Conservation (phyloP, 2,329 filamentous ascomycete genomes). For the Arthrobotrys sinensis region DNA sequence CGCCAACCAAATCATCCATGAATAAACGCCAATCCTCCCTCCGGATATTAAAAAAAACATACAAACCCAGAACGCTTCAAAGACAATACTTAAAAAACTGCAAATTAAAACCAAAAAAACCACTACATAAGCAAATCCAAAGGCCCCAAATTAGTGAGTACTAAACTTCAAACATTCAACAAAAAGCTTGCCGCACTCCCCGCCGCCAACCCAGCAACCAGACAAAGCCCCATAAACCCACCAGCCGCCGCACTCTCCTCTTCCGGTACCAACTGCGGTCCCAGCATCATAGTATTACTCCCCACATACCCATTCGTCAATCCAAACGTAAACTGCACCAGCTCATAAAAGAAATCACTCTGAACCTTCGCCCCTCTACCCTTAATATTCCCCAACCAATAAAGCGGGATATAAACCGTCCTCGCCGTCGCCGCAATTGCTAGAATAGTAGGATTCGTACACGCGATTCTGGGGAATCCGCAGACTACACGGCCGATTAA, state of each 20-base stretch:
- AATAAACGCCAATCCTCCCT: constrained; percentile 32
- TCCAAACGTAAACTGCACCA: constrained; percentile 86
- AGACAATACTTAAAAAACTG: background rate
- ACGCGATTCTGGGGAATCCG: constrained; percentile 61
- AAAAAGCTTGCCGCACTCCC: constrained; percentile 55
- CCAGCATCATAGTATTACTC: constrained; percentile 91
- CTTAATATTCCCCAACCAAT: constrained; percentile 88
- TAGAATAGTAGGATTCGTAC: constrained; percentile 74
- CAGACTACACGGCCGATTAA: constrained; percentile 78
- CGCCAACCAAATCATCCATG: background rate
- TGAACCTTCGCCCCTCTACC: constrained; percentile 80
- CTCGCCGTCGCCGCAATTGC: constrained; percentile 76
- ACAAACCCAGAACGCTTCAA: constrained; percentile 1
- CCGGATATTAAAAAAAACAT: background rate
- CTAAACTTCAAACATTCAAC: constrained; percentile 23
- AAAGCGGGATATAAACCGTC: constrained; percentile 83
- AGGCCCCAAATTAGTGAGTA: background rate
- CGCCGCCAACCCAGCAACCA: constrained; percentile 55
- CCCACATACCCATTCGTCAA: constrained; percentile 89
- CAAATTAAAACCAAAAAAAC: constrained; percentile 29
- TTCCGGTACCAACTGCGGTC: constrained; percentile 83
- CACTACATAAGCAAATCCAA: background rate
- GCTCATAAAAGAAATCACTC: constrained; percentile 90
- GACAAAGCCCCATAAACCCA: constrained; percentile 83
- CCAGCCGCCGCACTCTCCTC: constrained; percentile 90